Conservation (phyloP, 345 rosid genomes). For the Diplotaxis tenuifolia region DNA sequence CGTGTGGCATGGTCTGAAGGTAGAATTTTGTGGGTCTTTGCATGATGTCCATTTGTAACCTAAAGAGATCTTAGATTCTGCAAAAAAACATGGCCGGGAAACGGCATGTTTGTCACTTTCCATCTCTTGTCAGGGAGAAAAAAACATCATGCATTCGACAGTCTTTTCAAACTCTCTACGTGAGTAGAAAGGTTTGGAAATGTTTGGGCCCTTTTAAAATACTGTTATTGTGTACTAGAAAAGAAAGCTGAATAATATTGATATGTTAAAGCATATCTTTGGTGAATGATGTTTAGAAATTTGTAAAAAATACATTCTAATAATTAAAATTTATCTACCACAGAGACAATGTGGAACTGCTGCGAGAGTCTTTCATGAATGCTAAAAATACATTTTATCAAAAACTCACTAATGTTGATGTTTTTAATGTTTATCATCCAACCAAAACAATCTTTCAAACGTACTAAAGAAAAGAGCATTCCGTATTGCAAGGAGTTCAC, state of each 20-base stretch:
- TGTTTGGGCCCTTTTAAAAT: neutral
- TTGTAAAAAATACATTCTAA: neutral
- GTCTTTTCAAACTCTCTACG: neutral
- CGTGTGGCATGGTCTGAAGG: slow-evolving; percentile 4
- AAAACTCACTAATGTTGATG: neutral
- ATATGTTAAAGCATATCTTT: neutral
- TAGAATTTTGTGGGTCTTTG: slow-evolving; percentile 16
- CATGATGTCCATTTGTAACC: slow-evolving; percentile 31
- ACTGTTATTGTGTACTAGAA: neutral
- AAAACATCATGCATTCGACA: neutral
- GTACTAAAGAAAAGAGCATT: too few relatives aligned
- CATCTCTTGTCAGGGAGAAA: neutral
- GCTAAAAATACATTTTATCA: neutral
- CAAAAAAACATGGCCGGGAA: slow-evolving; percentile 14
- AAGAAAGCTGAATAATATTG: neutral
- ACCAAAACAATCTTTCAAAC: too few relatives aligned
- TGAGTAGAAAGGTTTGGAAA: neutral
- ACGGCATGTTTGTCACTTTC: slow-evolving; percentile 19
- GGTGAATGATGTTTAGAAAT: neutral
- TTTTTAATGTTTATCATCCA: too few relatives aligned
- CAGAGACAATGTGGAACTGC: neutral
- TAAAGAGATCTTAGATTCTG: slow-evolving; percentile 14
- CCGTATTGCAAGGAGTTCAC: too few relatives aligned
- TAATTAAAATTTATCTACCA: neutral
- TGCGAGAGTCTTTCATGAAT: neutral